These are phyloP conservation scores for Fraxinus cuspidata DNA, from an alignment of 257 asterid species.

Conservation along the genomic window DNA sequence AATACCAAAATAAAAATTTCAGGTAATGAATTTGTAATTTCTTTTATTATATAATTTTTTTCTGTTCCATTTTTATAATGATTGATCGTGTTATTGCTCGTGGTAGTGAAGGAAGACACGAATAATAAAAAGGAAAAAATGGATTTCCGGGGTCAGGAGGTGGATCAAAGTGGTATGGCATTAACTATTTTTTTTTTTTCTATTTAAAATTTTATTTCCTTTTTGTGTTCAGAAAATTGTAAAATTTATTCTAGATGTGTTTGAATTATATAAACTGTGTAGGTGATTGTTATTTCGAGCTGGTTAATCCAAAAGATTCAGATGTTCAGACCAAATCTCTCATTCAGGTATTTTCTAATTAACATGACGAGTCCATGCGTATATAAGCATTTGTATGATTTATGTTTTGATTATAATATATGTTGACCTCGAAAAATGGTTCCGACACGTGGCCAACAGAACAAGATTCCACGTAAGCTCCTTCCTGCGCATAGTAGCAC, in stretches of 20 bases:
- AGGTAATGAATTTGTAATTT: constrained; percentile 30
- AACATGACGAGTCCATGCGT: neutral
- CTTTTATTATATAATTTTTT: neutral
- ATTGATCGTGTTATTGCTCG: neutral
- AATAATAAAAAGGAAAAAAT: constrained; percentile 11
- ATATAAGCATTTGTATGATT: neutral
- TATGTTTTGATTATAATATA: neutral
- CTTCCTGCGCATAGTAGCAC: too few species aligned
- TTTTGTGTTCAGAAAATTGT: neutral
- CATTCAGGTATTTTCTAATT: constrained; percentile 57
- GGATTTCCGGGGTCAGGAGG: constrained; percentile 22
- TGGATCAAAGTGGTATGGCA: constrained; percentile 43
- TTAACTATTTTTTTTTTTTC: neutral
- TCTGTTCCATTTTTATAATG: neutral
- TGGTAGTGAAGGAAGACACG: constrained; percentile 52
- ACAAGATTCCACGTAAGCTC: too few species aligned
- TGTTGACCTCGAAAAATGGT: too few species aligned
- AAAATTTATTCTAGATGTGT: neutral
- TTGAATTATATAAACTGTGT: neutral
- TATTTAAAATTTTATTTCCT: neutral
- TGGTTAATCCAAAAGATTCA: constrained; percentile 73
- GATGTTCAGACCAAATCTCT: constrained; percentile 53
- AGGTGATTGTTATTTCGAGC: constrained; percentile 64
- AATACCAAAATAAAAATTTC: constrained; percentile 51
- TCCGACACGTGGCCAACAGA: too few species aligned